A percentile compares a stretch with the other conserved stretches of the same genome.
Evolutionary conservation across 139 green algal species (phyloP).

Genomic region (Chlorella sp.): DNA sequence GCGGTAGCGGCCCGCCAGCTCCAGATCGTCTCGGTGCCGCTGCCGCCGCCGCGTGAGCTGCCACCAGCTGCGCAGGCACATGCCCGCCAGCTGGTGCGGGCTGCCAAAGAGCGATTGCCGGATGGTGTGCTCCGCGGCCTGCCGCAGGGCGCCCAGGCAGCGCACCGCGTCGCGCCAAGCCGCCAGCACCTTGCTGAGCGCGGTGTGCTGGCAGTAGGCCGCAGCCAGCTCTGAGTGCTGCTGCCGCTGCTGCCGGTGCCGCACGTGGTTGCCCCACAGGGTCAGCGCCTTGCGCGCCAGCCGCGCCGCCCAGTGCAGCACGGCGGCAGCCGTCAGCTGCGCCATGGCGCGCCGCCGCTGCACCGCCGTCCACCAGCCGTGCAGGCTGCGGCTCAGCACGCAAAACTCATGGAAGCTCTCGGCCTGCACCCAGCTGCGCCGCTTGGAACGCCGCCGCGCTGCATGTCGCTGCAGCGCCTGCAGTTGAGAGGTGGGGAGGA

Average conservation of each 20-base stretch:
- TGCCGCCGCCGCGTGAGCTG: not conserved
- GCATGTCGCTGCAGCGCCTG: slow-evolving; percentile 1
- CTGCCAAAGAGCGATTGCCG: slow-evolving; percentile 12
- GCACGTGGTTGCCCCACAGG: not conserved
- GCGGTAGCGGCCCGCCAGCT: slow-evolving; percentile 2
- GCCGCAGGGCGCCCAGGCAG: not conserved
- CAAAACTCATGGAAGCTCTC: slow-evolving; percentile 8
- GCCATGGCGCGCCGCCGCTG: no score
- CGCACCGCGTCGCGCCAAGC: not conserved
- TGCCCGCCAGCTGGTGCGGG: not conserved
- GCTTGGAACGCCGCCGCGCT: not conserved
- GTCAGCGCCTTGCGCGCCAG: not conserved
- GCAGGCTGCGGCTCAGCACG: not conserved
- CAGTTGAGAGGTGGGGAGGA: no score
- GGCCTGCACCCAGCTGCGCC: not conserved
- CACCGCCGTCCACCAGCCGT: not conserved
- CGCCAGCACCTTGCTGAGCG: not conserved
- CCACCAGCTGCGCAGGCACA: slow-evolving; percentile 24
- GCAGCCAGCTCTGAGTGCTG: not conserved
- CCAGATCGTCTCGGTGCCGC: not conserved
- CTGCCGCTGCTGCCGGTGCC: not conserved
- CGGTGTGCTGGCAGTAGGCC: not conserved
- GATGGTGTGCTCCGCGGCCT: not conserved
- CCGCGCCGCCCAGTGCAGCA: slow-evolving; percentile 13
- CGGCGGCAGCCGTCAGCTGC: not conserved